phyloP scores from a whole-genome alignment of 169 alveolate genomes.

The Eimeria praecox region DNA sequence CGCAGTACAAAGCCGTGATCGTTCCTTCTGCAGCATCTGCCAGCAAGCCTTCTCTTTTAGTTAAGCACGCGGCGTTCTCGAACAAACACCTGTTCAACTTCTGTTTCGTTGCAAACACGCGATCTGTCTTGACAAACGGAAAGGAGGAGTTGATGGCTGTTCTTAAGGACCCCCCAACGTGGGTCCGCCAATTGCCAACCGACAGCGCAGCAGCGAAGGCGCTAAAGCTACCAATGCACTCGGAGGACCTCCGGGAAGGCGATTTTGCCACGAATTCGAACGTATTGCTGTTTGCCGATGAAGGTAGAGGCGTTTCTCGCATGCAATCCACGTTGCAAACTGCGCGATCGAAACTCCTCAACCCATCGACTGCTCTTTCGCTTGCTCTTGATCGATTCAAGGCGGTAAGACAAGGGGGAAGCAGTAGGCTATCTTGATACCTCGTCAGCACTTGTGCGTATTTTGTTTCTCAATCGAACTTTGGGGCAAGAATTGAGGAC shows the following conservation, averaged over 20 bases:
- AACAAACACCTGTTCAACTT: constrained; percentile 33
- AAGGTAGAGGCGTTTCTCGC: constrained; percentile 71
- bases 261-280: background rate
- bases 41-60: constrained; percentile 42
- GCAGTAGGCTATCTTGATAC: background rate
- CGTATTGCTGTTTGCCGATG: constrained; percentile 59
- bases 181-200: background rate
- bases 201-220: constrained; percentile 42
- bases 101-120: constrained; percentile 47
- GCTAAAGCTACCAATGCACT: constrained; percentile 50
- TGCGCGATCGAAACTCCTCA: constrained; percentile 47
- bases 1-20: constrained; percentile 70
- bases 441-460: background rate
- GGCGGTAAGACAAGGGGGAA: constrained; percentile 9
- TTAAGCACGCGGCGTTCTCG: constrained; percentile 60
- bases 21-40: constrained; percentile 66
- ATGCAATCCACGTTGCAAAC: constrained; percentile 24
- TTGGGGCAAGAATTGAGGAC: background rate
- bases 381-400: constrained; percentile 49
- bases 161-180: constrained; percentile 43
- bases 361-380: constrained; percentile 36
- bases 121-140: background rate
- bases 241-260: background rate
- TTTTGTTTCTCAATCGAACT: background rate
- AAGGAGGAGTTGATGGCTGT: constrained; percentile 35